Evolutionary conservation across 164 flowering plant genomes (phyloP), one percentile per base, ranked within the genome.

Genomic region (Magnolia sinica): DNA sequence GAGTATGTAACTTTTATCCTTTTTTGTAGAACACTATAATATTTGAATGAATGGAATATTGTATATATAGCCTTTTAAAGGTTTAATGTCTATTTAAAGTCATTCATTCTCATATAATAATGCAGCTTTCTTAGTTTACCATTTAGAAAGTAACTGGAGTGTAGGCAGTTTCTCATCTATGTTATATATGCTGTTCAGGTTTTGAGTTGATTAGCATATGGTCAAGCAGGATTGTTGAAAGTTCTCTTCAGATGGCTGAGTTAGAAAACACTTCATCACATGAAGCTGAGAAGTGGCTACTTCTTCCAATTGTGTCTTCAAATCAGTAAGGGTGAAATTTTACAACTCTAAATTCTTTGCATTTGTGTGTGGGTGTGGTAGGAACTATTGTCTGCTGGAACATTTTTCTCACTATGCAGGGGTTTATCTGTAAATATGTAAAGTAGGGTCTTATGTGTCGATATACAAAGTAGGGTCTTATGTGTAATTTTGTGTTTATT

Each of bases 171-270:
- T 77, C 51, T 51, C 59, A 59, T 20, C 69, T 66, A 37, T 76
- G 45, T 49, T 29, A 76, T 22, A 76, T 22, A 37, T 52, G 81
- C 78, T 71, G 55, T 81, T 70, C 87, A 95, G 98, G 93, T 74
- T 91, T 91, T 86, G 92, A 93, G 76, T 85, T 96, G 85, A 82
- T 86, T 70, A 73, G 89, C 71, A 82, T 87, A 75, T 92, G 98
- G 98, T 81, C 89, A 13, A 90, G 88, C 73, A 91, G 82, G 87
- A 77, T 84, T 67, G 86, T 95, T 80, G 92, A 91, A 79, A 92
- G 86, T 82, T 90, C 97, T 58, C 76, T 88, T 63, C 92, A 91
- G 76, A 96, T 96, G 99, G 99, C 97, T 82, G 99, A 94, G 81
- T 37, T 96, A 78, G 99, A 96, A 85, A 96, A 96, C 85, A 86